Evolutionary conservation across 768 basidiomycete species (phyloP).

Genomic region (Podaxis sp.): DNA sequence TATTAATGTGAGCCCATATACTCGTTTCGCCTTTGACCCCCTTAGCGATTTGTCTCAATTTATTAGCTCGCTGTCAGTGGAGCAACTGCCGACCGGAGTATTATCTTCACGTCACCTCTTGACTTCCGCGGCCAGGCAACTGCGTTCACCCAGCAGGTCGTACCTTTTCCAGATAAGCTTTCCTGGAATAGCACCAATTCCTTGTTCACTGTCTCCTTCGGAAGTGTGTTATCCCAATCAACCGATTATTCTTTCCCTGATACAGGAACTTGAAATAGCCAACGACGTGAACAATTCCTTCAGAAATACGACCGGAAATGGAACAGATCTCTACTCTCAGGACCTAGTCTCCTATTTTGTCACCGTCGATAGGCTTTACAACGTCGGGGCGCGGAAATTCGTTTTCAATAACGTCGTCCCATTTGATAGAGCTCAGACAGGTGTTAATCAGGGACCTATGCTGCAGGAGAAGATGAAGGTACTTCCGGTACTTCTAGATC

Average conservation of each 20-base stretch:
- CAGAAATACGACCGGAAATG: constrained; percentile 19
- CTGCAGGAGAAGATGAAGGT: constrained; percentile 23
- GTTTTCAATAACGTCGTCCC: constrained; percentile 25
- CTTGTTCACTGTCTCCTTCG: constrained; percentile 23
- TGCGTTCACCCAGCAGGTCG: constrained; percentile 20
- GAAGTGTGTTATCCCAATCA: constrained; percentile 18
- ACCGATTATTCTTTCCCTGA: neutral
- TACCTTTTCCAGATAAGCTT: constrained; percentile 19
- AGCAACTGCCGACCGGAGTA: constrained; percentile 19
- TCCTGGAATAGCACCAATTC: constrained; percentile 21
- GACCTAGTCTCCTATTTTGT: constrained; percentile 22
- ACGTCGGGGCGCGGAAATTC: constrained; percentile 23
- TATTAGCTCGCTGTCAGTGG: constrained; percentile 24
- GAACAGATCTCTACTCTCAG: constrained; percentile 19
- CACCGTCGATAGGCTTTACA: constrained; percentile 21
- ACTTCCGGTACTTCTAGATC: neutral
- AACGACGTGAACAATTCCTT: constrained; percentile 24
- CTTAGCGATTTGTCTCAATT: neutral
- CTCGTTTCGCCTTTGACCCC: neutral
- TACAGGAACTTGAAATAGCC: constrained; percentile 12
- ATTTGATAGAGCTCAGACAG: constrained; percentile 23
- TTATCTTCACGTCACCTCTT: constrained; percentile 22
- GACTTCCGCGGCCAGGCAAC: constrained; percentile 24
- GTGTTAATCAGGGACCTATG: constrained; percentile 17
- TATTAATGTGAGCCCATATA: constrained; percentile 15